These are phyloP conservation scores for Remersonia thermophila DNA, from an alignment of 2,329 filamentous ascomycete genomes.

Conservation along the genomic window DNA sequence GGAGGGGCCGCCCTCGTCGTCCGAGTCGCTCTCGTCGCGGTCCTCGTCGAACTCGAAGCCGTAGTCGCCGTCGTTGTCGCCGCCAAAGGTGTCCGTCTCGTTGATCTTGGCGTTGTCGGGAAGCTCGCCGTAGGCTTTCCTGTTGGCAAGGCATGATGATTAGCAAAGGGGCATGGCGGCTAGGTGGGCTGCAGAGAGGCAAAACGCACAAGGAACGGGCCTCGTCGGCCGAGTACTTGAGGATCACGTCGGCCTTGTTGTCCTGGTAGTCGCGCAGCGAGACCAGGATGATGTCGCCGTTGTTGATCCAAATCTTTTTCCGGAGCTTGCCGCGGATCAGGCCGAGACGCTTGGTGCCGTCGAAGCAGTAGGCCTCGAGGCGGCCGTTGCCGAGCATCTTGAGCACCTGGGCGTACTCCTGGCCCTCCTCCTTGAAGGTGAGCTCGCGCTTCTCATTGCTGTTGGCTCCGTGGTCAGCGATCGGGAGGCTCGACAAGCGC, in stretches of 20 bases:
- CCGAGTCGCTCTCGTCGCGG: constrained; percentile 46
- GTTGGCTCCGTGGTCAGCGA: constrained; percentile 6
- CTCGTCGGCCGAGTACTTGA: constrained; percentile 95
- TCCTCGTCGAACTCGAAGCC: constrained; percentile 99
- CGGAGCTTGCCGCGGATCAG: constrained; percentile 77
- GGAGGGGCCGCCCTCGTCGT: constrained; percentile 41
- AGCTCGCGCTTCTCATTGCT: constrained; percentile 93
- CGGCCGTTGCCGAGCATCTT: constrained; percentile 77
- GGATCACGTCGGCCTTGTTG: constrained; percentile 82
- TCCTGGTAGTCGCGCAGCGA: constrained; percentile 77
- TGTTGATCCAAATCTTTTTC: constrained; percentile 99
- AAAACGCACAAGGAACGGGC: constrained; percentile 56
- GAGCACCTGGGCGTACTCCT: constrained; percentile 65
- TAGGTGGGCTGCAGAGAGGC: not conserved
- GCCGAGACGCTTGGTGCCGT: constrained; percentile 71
- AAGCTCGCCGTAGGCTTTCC: constrained; percentile 90
- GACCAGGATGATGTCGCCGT: constrained; percentile 89
- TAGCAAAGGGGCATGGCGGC: not conserved
- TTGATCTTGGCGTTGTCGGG: constrained; percentile 99
- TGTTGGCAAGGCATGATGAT: constrained; percentile 6
- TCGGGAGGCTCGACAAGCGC: not conserved
- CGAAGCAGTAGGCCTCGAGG: constrained; percentile 74
- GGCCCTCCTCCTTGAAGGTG: constrained; percentile 97
- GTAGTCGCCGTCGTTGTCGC: constrained; percentile 86
- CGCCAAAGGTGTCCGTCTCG: constrained; percentile 90